Percentiles rank a stretch among this genome's conserved stretches.
Evolutionary conservation across 345 rosid species (phyloP).

Genomic region (Eutrema japonicum): DNA sequence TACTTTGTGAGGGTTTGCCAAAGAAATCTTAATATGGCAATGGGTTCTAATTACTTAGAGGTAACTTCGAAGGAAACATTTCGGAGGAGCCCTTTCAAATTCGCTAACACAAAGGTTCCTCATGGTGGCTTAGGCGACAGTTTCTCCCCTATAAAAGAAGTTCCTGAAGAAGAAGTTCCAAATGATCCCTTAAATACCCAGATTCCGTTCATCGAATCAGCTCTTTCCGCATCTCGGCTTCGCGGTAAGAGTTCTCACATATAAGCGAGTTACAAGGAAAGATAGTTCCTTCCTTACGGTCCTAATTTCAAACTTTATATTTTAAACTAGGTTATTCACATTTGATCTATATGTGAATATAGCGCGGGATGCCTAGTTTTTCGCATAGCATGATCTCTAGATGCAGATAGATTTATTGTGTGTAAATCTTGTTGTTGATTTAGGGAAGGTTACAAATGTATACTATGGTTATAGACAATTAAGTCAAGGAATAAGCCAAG

Average conservation of each 20-base stretch:
- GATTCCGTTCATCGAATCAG: constrained; percentile 27
- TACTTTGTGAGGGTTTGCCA: neutral
- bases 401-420: neutral
- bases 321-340: neutral
- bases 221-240: constrained; percentile 32
- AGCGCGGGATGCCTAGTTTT: neutral
- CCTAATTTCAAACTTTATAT: neutral
- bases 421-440: constrained; percentile 14
- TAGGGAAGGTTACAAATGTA: constrained; percentile 34
- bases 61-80: constrained; percentile 24
- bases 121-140: constrained; percentile 30
- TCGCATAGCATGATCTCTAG: neutral
- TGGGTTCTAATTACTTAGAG: constrained; percentile 33
- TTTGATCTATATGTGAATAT: neutral
- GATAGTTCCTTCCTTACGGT: neutral
- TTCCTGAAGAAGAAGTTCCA: constrained; percentile 25
- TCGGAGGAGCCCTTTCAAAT: constrained; percentile 38
- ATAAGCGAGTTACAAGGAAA: neutral
- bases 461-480: constrained; percentile 30
- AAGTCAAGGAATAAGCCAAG: constrained; percentile 42
- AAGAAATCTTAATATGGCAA: constrained; percentile 2
- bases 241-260: constrained; percentile 12
- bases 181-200: constrained; percentile 10
- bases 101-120: constrained; percentile 35
- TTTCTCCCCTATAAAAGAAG: constrained; percentile 25